Evolutionary conservation across 2,329 filamentous ascomycete genomes (phyloP).

Genomic region (Fusarium sp.): DNA sequence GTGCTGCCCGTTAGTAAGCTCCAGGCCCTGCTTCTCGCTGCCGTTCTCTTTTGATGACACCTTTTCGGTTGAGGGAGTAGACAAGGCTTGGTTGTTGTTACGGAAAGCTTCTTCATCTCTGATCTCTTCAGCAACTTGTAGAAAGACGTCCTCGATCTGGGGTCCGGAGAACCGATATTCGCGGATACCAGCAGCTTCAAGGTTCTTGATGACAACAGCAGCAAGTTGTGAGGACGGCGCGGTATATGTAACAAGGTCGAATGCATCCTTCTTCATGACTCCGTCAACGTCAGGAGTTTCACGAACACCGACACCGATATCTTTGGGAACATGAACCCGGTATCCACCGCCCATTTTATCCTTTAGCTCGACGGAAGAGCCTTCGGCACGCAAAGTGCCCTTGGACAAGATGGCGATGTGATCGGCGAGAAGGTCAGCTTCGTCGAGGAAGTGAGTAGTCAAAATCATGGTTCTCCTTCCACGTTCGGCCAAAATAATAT

Average conservation of each 20-base stretch:
- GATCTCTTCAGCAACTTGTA: constrained; percentile 85
- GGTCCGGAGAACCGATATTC: constrained; percentile 90
- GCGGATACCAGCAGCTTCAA: constrained; percentile 74
- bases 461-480: constrained; percentile 84
- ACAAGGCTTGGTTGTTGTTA: constrained; percentile 33
- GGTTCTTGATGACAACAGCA: constrained; percentile 73
- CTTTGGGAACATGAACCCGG: constrained; percentile 78
- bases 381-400: constrained; percentile 82
- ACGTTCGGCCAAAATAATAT: constrained; percentile 87
- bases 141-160: constrained; percentile 92
- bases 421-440: constrained; percentile 89
- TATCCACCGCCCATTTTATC: constrained; percentile 85
- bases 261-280: constrained; percentile 67
- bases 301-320: constrained; percentile 59
- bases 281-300: constrained; percentile 64
- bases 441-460: constrained; percentile 94
- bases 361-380: constrained; percentile 88
- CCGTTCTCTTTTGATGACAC: constrained; percentile 38
- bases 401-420: constrained; percentile 90
- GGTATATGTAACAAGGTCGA: constrained; percentile 79
- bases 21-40: constrained; percentile 54
- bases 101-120: constrained; percentile 60
- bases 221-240: constrained; percentile 76
- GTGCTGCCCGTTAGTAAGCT: constrained; percentile 74
- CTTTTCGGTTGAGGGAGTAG: constrained; percentile 40